Conservation (phyloP, 2,329 filamentous ascomycete species). For the Epichloe gansuensis region DNA sequence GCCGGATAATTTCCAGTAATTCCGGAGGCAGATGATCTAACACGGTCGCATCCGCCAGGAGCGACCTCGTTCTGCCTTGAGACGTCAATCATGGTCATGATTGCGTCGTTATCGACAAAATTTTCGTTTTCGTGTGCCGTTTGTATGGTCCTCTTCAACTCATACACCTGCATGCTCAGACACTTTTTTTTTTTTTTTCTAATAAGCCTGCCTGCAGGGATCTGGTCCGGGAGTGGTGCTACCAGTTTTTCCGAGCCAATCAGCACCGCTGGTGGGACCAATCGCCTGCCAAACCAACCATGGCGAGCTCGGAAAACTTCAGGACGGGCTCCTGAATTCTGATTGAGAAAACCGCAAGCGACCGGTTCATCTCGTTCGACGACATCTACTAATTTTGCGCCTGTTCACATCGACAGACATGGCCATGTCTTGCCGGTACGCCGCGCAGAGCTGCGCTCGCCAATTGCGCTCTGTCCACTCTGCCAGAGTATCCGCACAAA, state of each 20-base stretch:
- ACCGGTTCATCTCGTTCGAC: slow-evolving; percentile 3
- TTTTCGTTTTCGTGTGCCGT: slow-evolving; percentile 16
- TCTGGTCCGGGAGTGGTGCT: slow-evolving; percentile 19
- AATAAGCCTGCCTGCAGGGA: slow-evolving; percentile 17
- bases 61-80: slow-evolving; percentile 41
- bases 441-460: slow-evolving; percentile 52
- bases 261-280: slow-evolving; percentile 8
- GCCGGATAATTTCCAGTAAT: slow-evolving; percentile 53
- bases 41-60: slow-evolving; percentile 41
- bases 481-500: slow-evolving; percentile 36
- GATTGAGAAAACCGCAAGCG: slow-evolving; percentile 12
- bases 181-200: slow-evolving; percentile 29
- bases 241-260: slow-evolving; percentile 27
- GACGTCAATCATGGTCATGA: slow-evolving; percentile 45
- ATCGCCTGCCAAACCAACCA: slow-evolving; percentile 6
- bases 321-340: slow-evolving; percentile 15
- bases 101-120: slow-evolving; percentile 20
- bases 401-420: slow-evolving; percentile 30
- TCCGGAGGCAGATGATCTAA: slow-evolving; percentile 55
- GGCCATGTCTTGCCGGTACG: slow-evolving; percentile 51
- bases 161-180: slow-evolving; percentile 2
- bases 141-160: slow-evolving; percentile 2
- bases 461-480: slow-evolving; percentile 41
- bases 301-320: slow-evolving; percentile 31
- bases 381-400: slow-evolving; percentile 6